phyloP scores from a whole-genome alignment of 495 filamentous ascomycete species.

The Podospora bellae-mahoneyi region DNA sequence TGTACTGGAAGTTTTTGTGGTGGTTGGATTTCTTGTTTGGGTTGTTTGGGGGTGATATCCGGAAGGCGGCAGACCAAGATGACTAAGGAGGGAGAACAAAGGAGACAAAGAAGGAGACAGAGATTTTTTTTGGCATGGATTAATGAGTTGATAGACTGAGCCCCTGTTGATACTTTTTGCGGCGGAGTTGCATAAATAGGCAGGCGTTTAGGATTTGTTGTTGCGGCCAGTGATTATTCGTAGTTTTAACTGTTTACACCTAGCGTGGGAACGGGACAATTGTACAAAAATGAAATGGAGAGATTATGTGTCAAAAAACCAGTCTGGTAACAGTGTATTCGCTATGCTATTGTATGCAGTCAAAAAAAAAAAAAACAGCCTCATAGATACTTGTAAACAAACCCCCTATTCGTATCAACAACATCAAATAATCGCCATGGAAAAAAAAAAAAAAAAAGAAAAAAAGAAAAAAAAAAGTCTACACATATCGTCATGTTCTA shows the following conservation, averaged over 20 bases:
- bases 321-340: not conserved
- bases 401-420: not conserved
- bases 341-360: not conserved
- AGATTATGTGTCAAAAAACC: not conserved
- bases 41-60: constrained; percentile 49
- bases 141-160: not conserved
- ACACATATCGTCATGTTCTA: not conserved
- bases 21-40: constrained; percentile 47
- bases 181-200: not conserved
- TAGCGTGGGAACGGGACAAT: not conserved
- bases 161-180: not conserved
- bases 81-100: constrained; percentile 29
- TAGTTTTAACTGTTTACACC: not conserved
- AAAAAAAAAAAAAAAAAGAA: not conserved
- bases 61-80: constrained; percentile 46
- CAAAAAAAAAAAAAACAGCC: not conserved
- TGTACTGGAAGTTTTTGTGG: constrained; percentile 69
- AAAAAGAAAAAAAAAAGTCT: not conserved
- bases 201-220: not conserved
- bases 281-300: not conserved
- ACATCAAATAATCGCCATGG: not conserved
- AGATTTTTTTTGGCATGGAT: not conserved
- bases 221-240: not conserved
- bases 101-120: not conserved
- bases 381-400: not conserved